Evolutionary conservation across 345 rosid species (phyloP), one percentile per base, ranked within the genome.

Genomic region (Brassica cretica): DNA sequence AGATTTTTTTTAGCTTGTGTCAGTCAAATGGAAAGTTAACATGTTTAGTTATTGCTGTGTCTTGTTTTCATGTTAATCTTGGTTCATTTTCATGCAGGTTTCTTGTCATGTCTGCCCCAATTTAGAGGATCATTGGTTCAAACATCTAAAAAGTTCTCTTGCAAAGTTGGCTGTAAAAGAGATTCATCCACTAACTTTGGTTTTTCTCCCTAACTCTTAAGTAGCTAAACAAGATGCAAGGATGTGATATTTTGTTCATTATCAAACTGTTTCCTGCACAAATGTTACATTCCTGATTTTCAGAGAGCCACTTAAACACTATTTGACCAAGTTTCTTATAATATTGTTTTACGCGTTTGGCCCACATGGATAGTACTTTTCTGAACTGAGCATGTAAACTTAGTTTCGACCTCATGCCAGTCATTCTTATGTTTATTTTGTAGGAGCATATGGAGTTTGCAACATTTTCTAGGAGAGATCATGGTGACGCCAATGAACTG

Each of bases 401-500:
- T 55, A 16, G 29, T 80, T 68, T 44, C 27, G 35, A 3, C 61
- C 30, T 15, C 56, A 53, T 56, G 51, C 58, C 37, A 35, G 56
- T 85, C 66, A 75, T 72, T 53, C 29, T 24, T 59, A 59, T 76
- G 39, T 32, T 64, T 66, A 30, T 33, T 1, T 72, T 49, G 60
- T 83, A 94, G 98, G 90, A 82, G 69, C 88, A 70, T 49, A 78
- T 84, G 82, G 75, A 71, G 69, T 78, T 84, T 80, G 63, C 76
- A 74, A 81, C 85, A 56, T 78, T 82, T 82, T 84, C 82, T 27
- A 68, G 78, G 68, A 82, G 76, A 82, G 84, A 79, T 76, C 74
- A 64, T 35, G 79, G 76, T 76, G 86, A 83, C 82, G 80, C 82
- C 76, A 82, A 78, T 84, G 91, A 88, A 88, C 89, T 87, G 97